Evolutionary conservation across 2,329 filamentous ascomycete genomes (phyloP), one percentile per base, ranked within the genome.

Genomic region (Paecilomyces niveus): DNA sequence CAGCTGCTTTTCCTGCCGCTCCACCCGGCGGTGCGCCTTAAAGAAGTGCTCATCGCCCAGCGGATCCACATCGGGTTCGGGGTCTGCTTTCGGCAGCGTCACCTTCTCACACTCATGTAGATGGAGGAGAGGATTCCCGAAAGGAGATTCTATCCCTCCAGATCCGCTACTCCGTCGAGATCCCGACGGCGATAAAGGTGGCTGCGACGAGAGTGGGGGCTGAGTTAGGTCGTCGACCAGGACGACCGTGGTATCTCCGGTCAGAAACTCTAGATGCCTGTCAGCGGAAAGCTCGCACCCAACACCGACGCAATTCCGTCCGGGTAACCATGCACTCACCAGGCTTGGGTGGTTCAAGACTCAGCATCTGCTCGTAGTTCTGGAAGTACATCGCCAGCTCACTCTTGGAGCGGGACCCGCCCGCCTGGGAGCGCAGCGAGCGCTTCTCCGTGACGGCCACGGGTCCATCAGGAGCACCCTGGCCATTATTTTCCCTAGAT

Each of bases 351-450:
- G 87, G 85, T 62, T 90, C 87, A 70, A 95, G 90, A 62, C 90
- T 92, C 76, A 97, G 91, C 64, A 97, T 85, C 71, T 96, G 90
- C 74, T 97, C 92, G 74, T 96, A 97, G 69, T 95, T 92, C 56
- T 89, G 87, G 70, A 97, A 97, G 76, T 96, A 97, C 54, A 86
- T 84, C 39, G 92, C 88, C 61, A 97, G 81, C 70, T 97, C 92
- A 75, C 92, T 97, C 81, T 95, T 96, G 76, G 92, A 88, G 65
- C 90, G 83, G 55, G 88, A 88, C 10, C 88, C 89, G 67, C 83
- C 83, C 70, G 96, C 91, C 68, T 95, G 89, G 56, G 91, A 96
- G 62, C 93, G 85, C 71, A 97, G 79, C 70, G 91, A 93, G 68
- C 92, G 79, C 72, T 84, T 88, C 65, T 89, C 87, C 39, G 52